Conservation (phyloP, 345 rosid genomes). For the Erucastrum elatum region DNA sequence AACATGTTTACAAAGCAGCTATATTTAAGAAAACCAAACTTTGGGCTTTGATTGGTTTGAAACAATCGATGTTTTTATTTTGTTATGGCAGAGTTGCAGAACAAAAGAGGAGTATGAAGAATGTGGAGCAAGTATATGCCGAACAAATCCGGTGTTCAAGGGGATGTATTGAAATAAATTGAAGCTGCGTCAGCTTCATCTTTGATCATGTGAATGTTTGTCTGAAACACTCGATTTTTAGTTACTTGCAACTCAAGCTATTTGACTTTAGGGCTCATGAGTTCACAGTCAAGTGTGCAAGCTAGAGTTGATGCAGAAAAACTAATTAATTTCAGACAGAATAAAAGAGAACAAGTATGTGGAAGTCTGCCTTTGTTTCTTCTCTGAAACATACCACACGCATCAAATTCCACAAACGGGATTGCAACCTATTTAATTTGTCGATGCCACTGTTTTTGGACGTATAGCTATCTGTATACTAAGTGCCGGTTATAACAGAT, state of each 20-base stretch:
- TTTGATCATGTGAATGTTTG: slow-evolving; percentile 26
- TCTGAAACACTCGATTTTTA: not conserved
- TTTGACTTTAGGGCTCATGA: not conserved
- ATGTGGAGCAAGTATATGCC: slow-evolving; percentile 97
- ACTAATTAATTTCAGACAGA: slow-evolving; percentile 22
- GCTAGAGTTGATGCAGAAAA: slow-evolving; percentile 4
- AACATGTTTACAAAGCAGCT: not conserved
- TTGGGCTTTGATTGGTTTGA: slow-evolving; percentile 9
- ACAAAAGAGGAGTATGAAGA: slow-evolving; percentile 98
- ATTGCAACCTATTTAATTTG: not conserved
- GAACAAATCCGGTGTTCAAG: slow-evolving; percentile 97
- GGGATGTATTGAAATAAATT: slow-evolving; percentile 72
- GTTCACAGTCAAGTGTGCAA: not conserved
- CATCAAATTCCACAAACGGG: not conserved
- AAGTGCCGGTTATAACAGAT: not conserved
- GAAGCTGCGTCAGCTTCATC: slow-evolving; percentile 19
- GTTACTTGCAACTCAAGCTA: slow-evolving; percentile 10
- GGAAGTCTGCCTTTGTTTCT: not conserved
- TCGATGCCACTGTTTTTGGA: not conserved
- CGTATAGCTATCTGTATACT: not conserved
- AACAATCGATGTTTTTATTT: not conserved
- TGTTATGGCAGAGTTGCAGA: slow-evolving; percentile 74
- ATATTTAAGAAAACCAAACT: not conserved
- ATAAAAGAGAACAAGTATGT: not conserved
- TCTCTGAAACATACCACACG: not conserved